A percentile compares a stretch with the other conserved stretches of the same genome.
Conservation (phyloP, 2,329 filamentous ascomycete genomes). For the Trichoderma polysporum region DNA sequence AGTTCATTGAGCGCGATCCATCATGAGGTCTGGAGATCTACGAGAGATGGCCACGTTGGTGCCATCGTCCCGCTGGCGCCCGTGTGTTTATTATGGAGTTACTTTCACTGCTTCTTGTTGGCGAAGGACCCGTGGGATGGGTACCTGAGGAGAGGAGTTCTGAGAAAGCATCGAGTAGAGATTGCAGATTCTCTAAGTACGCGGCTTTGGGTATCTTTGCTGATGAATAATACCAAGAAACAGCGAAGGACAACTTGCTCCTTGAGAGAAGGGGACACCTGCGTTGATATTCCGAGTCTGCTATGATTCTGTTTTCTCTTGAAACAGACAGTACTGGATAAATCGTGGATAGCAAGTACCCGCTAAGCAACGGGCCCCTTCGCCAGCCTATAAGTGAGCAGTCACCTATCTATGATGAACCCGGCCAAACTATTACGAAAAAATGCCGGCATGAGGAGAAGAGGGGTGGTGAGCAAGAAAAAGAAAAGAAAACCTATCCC, state of each 20-base stretch:
- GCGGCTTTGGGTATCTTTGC: background rate
- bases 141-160: background rate
- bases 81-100: background rate
- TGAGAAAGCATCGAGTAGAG: background rate
- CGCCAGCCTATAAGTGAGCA: background rate
- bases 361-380: background rate
- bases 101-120: background rate
- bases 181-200: background rate
- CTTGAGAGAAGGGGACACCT: background rate
- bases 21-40: conserved; percentile 1
- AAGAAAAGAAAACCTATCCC: background rate
- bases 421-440: background rate
- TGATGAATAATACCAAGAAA: background rate
- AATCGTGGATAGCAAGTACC: background rate
- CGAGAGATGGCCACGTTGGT: background rate
- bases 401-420: background rate
- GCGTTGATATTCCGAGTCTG: background rate
- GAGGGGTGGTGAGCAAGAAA: background rate
- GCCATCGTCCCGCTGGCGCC: background rate
- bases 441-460: background rate
- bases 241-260: background rate
- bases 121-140: background rate
- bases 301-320: background rate
- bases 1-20: background rate
- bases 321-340: background rate